Base-by-base conservation (phyloP, 208 protist species). In the Acanthamoeba pearcei region DNA sequence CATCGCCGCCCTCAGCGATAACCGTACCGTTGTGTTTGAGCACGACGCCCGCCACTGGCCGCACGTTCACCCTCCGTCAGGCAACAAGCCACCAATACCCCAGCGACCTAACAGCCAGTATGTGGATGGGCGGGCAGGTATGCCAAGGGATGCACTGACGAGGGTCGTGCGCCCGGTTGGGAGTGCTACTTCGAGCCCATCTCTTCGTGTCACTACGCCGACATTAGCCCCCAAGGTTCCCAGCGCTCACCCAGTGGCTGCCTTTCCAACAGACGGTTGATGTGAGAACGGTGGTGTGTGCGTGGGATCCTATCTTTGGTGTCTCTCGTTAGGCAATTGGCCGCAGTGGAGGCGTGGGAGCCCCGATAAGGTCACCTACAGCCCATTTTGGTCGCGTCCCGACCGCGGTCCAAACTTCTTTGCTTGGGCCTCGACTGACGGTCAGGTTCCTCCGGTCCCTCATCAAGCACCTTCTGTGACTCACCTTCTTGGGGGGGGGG, bases 181-280 rank as follows among this genome's bases (percentile, higher is more conserved):
- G 76, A 83, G 46, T 83, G 76, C 46, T 83, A 83, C n/a, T 83
- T 83, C 76, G 35, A 83, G 38, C 76, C 76, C 42, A 13, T 83
- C 24, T 83, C 76, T 19, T 83, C 76, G 10, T 83, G 76, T 9
- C 66, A 8, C 66, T 27, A 74, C 35, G 57, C 27, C 12, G 29
- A 17, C 24, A 8, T 17, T 10, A 17, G 24, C 27, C 10, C n/a
- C 10, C 66, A 35, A 13, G 10, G 27, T 74, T 32, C 27, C 35
- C 42, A 5, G 38, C 2, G 38, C 46, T 9, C 53, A 5, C 5
- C 49, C 6, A 29, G 3, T 53, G 10, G 22, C 10, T n/a, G 66
- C 29, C 76, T 55, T 53, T 19, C 76, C 15, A 17, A 27, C 57
- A 22, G 19, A 64, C 64, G 6, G 64, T 13, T 70, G n/a, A 12